phyloP scores from a whole-genome alignment of 2,329 filamentous ascomycete genomes.

The Bipolaris oryzae region DNA sequence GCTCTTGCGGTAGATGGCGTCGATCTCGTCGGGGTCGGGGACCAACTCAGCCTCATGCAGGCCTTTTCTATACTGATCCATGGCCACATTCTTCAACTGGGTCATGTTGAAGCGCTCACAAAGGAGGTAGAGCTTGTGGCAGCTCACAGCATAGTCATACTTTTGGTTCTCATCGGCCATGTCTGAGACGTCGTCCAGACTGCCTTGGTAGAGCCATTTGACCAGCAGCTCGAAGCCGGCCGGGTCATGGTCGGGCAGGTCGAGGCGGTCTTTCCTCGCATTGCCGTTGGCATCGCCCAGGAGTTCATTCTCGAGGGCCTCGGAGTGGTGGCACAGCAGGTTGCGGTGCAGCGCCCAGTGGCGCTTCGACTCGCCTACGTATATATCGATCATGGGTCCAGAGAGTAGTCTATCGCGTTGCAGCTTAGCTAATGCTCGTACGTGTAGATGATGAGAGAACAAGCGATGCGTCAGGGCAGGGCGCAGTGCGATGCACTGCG shows the following conservation, averaged over 20 bases:
- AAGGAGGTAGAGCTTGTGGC: constrained; percentile 60
- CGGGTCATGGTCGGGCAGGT: constrained; percentile 58
- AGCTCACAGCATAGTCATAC: constrained; percentile 61
- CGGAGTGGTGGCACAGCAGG: constrained; percentile 60
- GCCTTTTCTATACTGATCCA: constrained; percentile 60
- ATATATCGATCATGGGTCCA: constrained; percentile 59
- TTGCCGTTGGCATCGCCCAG: constrained; percentile 44
- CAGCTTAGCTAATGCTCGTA: constrained; percentile 53
- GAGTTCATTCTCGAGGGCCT: constrained; percentile 50
- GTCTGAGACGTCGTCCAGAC: constrained; percentile 56
- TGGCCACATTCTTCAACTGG: constrained; percentile 59
- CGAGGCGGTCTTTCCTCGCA: constrained; percentile 50
- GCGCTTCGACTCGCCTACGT: constrained; percentile 55
- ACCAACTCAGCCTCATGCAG: constrained; percentile 58
- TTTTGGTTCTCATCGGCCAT: constrained; percentile 55
- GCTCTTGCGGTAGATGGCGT: constrained; percentile 58
- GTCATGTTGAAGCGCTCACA: constrained; percentile 59
- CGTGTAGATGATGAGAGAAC: constrained; percentile 47
- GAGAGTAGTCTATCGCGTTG: constrained; percentile 59
- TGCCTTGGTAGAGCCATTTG: constrained; percentile 63
- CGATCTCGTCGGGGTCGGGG: constrained; percentile 61
- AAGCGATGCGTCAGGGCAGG: constrained; percentile 45
- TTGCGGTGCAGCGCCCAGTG: constrained; percentile 61
- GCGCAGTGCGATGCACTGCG: constrained; percentile 35
- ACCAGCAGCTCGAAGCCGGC: constrained; percentile 60